Conservation (phyloP, 352 stramenopile species). For the Phytophthora ohioensis region DNA sequence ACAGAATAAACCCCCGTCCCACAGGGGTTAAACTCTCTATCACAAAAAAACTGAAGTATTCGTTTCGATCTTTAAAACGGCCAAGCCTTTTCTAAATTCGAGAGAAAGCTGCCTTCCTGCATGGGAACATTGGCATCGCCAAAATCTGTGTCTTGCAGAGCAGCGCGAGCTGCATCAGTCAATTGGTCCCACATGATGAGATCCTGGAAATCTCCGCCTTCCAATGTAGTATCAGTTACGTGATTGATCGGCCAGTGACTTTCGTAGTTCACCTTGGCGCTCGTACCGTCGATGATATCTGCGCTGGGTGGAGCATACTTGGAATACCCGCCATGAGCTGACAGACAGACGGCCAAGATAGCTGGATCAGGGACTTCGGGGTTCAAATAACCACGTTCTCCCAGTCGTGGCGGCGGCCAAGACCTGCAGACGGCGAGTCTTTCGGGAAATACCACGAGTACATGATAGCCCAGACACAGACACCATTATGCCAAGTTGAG, state of each 20-base stretch:
- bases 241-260: constrained; percentile 9
- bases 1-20: too few species aligned
- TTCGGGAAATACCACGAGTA: constrained; percentile 5
- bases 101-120: constrained; percentile 30
- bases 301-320: not conserved
- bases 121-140: constrained; percentile 32
- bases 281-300: not conserved
- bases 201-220: too few species aligned
- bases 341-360: not conserved
- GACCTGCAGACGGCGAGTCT: not conserved
- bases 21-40: too few species aligned
- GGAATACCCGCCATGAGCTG: constrained; percentile 16
- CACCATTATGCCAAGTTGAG: not conserved
- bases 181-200: constrained; percentile 10
- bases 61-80: not conserved
- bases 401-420: not conserved
- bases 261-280: constrained; percentile 1
- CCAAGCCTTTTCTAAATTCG: constrained; percentile 26
- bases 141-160: constrained; percentile 34
- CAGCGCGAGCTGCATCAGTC: not conserved
- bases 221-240: constrained; percentile 21
- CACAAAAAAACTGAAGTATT: too few species aligned
- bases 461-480: constrained; percentile 2
- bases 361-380: not conserved
- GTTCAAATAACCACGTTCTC: constrained; percentile 2